phyloP scores from a whole-genome alignment of 1,284 basidiomycete genomes.

The Malassezia brasiliensis region DNA sequence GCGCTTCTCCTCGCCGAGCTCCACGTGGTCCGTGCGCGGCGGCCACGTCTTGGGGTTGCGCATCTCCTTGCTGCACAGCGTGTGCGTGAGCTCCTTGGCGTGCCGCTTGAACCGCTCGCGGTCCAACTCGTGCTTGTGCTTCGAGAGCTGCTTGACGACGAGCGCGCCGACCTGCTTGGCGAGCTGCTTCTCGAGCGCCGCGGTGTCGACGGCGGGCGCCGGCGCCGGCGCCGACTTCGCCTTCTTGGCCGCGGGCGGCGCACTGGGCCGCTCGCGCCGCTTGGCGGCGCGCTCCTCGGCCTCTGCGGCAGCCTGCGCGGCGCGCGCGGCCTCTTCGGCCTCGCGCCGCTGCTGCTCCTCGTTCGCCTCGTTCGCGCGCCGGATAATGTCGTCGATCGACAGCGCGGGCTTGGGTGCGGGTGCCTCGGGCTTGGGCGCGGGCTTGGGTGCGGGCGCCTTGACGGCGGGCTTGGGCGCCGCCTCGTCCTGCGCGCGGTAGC shows the following conservation, averaged over 20 bases:
- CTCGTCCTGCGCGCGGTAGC: constrained; percentile 11
- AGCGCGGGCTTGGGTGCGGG: constrained; percentile 1
- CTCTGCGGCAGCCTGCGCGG: constrained; percentile 6
- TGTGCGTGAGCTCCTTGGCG: constrained; percentile 76
- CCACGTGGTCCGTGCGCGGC: constrained; percentile 51
- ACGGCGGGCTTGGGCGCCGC: neutral
- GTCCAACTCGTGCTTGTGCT: constrained; percentile 70
- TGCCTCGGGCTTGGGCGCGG: neutral
- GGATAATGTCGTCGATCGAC: constrained; percentile 44
- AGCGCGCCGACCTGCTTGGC: constrained; percentile 74
- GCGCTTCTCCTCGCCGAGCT: constrained; percentile 71
- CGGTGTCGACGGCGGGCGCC: constrained; percentile 12
- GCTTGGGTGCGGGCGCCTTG: neutral
- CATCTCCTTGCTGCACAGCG: constrained; percentile 85
- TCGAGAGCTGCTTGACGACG: constrained; percentile 84
- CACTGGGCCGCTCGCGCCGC: neutral
- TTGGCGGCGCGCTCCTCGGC: constrained; percentile 5
- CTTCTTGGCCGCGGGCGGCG: neutral
- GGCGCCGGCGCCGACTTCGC: constrained; percentile 19
- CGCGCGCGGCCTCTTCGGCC: constrained; percentile 12
- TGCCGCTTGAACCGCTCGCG: constrained; percentile 85
- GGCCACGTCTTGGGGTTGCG: constrained; percentile 52
- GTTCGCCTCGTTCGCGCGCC: constrained; percentile 38
- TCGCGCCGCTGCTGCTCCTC: constrained; percentile 13
- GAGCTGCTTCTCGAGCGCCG: constrained; percentile 50